Evolutionary conservation across 305 asterid species (phyloP), one percentile per base, ranked within the genome.

Genomic region (Rubia balearica): DNA sequence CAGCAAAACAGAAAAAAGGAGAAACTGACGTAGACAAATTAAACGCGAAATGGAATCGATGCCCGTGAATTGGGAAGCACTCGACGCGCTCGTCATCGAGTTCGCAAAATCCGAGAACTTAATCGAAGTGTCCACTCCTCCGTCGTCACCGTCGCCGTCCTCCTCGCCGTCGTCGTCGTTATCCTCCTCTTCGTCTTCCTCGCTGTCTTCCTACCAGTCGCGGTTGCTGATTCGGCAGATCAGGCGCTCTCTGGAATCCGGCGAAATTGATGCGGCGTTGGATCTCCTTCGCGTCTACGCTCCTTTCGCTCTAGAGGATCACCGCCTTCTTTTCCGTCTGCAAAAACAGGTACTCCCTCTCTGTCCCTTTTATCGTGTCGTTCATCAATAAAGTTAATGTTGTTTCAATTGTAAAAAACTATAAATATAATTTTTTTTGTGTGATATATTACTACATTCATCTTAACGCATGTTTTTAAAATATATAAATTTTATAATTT

Each of bases 51-150:
- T 90, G 96, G 96, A 91, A 68, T 82, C 87, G 67, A 67, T 75
- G 72, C 87, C 84, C 10, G 89, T 94, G 75, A 94, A 94, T 87
- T 94, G 98, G 97, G 93, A 89, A 79, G 90, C 96, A 21, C 83
- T 94, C 11, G 98, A 94, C 79, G 85, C 96, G 53, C 90, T 94
- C 27, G 93, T 91, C 7, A 72, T 89, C 82, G 96, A 91, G 79
- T 91, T 91, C 80, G 97, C 89, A 14, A 91, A 85, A 85, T 86
- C 98, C 74, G 98, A 94, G 78, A 82, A 88, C 49, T 82, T 94
- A 62, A 79, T 93, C 78, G 96, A 85, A 13, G 91, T 89, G 57
- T 77, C 86, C 0, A 62, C 73, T 6, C 70, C 94, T 62, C 82
- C 86, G 14, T 77, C 69, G 51, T 57, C 85, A 2, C 77, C 85